Conservation (phyloP, 306 rosid species). For the Casuarina cunninghamiana region DNA sequence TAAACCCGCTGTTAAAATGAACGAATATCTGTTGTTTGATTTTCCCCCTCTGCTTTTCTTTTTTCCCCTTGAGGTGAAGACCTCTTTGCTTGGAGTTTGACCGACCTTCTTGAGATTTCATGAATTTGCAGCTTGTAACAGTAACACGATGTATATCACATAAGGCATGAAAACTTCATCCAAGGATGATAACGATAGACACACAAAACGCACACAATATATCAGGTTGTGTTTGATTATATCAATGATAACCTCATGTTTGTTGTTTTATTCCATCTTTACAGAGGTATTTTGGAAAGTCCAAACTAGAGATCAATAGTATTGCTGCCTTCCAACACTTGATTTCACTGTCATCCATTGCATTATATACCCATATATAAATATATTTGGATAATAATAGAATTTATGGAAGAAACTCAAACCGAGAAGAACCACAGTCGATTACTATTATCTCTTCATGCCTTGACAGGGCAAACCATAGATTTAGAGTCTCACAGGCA, state of each 20-base stretch:
- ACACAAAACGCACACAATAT: not conserved
- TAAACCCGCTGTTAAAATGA: constrained; percentile 6
- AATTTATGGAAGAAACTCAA: too few species aligned
- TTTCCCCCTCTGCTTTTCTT: not conserved
- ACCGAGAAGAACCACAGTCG: not conserved
- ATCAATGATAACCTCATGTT: not conserved
- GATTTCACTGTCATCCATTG: not conserved
- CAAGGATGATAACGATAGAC: not conserved
- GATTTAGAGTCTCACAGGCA: constrained; percentile 21
- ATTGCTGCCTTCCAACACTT: not conserved
- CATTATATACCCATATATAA: not conserved
- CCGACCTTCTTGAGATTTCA: constrained; percentile 8
- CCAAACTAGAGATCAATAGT: not conserved
- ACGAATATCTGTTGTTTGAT: constrained; percentile 15
- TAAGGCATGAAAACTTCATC: constrained; percentile 18
- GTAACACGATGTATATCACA: constrained; percentile 20
- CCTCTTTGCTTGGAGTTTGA: constrained; percentile 13
- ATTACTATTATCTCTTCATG: not conserved
- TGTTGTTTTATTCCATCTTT: not conserved
- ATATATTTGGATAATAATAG: too few species aligned
- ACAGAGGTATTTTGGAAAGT: not conserved
- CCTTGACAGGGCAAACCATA: not conserved
- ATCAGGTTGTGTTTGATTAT: constrained; percentile 1
- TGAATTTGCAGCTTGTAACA: constrained; percentile 32
- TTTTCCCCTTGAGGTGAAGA: constrained; percentile 17